Evolutionary conservation across 805 yeast species (phyloP).

Genomic region (Saccharomycopsis schoenii): DNA sequence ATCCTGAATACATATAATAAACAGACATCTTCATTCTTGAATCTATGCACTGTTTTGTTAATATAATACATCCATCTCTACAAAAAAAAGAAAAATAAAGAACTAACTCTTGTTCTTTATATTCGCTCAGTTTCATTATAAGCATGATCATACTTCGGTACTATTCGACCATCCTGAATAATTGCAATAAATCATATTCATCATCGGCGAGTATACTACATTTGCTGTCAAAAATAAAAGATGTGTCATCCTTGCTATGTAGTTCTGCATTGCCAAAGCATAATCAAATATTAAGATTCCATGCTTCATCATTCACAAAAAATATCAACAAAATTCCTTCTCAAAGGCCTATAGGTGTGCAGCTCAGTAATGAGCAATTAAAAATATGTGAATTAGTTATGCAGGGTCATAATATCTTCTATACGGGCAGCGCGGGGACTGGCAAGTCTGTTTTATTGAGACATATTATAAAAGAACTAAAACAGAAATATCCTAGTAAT

Average conservation of each 20-base stretch:
- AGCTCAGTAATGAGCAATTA: slow-evolving; percentile 51
- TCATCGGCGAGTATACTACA: neutral
- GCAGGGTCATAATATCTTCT: slow-evolving; percentile 63
- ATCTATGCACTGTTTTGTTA: too few relatives aligned
- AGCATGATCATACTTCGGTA: neutral
- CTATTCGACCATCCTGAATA: neutral
- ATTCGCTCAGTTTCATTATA: neutral
- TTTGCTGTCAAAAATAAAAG: neutral
- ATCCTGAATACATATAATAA: too few relatives aligned
- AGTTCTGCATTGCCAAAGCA: neutral
- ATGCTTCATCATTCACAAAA: neutral
- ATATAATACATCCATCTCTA: too few relatives aligned
- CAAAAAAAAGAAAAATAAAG: neutral
- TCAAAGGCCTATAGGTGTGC: neutral
- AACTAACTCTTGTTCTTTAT: neutral
- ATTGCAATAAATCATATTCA: too few relatives aligned
- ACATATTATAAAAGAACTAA: slow-evolving; percentile 46
- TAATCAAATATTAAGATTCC: neutral
- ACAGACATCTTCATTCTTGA: too few relatives aligned
- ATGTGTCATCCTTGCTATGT: too few relatives aligned
- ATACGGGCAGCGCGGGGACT: slow-evolving; percentile 97
- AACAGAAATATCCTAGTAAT: slow-evolving; percentile 34
- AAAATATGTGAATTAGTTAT: slow-evolving; percentile 55
- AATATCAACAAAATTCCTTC: neutral
- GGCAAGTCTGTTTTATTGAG: slow-evolving; percentile 87